Evolutionary conservation across 306 rosid genomes (phyloP).

Genomic region (Acacia melanoxylon): DNA sequence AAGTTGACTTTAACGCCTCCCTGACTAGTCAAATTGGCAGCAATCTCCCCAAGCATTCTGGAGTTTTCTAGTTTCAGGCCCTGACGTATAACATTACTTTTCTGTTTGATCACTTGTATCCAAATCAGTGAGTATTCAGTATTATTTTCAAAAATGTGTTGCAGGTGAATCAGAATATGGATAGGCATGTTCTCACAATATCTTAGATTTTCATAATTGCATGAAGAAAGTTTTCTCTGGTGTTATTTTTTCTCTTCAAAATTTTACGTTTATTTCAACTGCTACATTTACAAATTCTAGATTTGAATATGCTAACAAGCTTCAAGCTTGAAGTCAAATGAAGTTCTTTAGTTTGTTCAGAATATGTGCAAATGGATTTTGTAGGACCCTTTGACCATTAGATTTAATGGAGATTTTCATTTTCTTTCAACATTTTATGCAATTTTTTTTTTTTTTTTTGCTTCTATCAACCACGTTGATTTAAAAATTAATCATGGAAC

Average conservation of each 20-base stretch:
- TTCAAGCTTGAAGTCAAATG: neutral
- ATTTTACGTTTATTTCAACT: neutral
- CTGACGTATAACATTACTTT: neutral
- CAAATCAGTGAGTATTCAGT: neutral
- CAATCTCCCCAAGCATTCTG: neutral
- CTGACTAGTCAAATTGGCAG: neutral
- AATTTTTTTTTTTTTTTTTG: neutral
- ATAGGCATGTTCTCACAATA: neutral
- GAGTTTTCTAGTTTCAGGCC: neutral
- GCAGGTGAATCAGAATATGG: neutral
- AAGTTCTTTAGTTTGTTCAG: neutral
- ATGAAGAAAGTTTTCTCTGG: neutral
- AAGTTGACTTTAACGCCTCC: neutral
- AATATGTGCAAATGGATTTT: neutral
- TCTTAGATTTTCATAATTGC: neutral
- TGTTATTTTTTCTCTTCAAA: neutral
- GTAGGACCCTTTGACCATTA: constrained; percentile 7
- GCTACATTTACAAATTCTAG: neutral
- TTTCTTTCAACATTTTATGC: neutral
- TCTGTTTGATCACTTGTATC: neutral
- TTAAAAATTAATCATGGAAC: neutral
- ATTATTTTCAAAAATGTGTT: neutral
- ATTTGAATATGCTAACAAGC: neutral
- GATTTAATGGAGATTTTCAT: neutral
- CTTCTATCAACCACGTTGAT: no score